Evolutionary conservation across 169 alveolate genomes (phyloP).

Genomic region (Blepharisma undulans): DNA sequence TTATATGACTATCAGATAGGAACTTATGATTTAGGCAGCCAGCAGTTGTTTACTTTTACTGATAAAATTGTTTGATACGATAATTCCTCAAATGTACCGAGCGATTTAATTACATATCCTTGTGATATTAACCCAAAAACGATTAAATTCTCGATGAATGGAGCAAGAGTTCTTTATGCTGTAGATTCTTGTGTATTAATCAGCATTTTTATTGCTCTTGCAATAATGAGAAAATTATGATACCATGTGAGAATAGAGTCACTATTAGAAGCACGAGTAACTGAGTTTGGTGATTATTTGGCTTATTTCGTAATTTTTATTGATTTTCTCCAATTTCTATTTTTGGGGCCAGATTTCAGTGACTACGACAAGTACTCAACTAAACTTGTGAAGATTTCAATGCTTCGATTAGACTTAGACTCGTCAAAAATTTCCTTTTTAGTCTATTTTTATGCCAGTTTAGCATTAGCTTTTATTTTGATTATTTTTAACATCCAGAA

Average conservation of each 20-base stretch:
- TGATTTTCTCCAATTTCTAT: conserved; percentile 3
- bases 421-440: not conserved
- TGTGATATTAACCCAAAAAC: not conserved
- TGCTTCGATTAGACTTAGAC: not conserved
- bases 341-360: conserved; percentile 12
- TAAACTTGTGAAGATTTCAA: not conserved
- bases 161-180: not conserved
- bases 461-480: not conserved
- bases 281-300: not conserved
- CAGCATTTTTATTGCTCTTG: not conserved
- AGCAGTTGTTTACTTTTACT: not conserved
- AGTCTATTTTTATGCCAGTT: not conserved
- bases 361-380: not conserved
- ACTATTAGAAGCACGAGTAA: not conserved
- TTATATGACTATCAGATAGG: not conserved
- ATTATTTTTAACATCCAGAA: not conserved
- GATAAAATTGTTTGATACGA: not conserved
- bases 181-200: not conserved
- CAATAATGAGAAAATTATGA: not conserved
- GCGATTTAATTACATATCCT: not conserved
- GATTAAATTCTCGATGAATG: not conserved
- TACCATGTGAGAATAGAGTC: not conserved
- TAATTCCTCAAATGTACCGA: not conserved
- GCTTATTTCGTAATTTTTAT: not conserved
- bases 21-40: not conserved